phyloP scores from a whole-genome alignment of 2,329 filamentous ascomycete genomes.

The Sporothrix brasiliensis region DNA sequence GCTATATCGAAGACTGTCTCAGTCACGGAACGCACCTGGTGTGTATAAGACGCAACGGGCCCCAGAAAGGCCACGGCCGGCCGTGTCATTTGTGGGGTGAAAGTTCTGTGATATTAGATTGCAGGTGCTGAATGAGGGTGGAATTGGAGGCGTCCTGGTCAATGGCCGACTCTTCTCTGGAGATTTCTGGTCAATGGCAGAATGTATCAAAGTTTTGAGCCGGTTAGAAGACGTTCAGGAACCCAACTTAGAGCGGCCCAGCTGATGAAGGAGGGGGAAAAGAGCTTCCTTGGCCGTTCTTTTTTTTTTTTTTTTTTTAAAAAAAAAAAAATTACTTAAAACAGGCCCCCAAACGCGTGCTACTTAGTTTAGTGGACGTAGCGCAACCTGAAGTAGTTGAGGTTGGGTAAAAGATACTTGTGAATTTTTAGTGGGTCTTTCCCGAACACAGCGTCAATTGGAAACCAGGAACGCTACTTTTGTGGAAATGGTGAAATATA shows the following conservation, averaged over 20 bases:
- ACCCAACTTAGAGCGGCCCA: constrained; percentile 2
- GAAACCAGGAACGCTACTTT: not conserved
- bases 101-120: not conserved
- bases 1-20: not conserved
- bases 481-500: not conserved
- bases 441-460: constrained; percentile 5
- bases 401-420: not conserved
- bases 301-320: too few species aligned
- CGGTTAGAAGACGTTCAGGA: not conserved
- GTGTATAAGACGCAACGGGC: constrained; percentile 39
- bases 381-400: not conserved
- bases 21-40: constrained; percentile 37
- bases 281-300: not conserved
- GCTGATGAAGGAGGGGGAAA: constrained; percentile 4
- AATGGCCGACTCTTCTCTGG: not conserved
- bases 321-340: not conserved
- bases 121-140: not conserved
- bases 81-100: constrained; percentile 14
- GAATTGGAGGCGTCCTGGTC: not conserved
- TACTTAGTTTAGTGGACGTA: not conserved
- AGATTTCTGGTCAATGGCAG: not conserved
- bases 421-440: constrained; percentile 12
- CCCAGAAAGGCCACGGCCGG: constrained; percentile 40
- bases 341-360: constrained; percentile 4
- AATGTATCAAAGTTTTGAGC: not conserved